A percentile compares a stretch with the other conserved stretches of the same genome.
These are phyloP conservation scores for Acrodontium crateriforme DNA, from an alignment of 2,329 filamentous ascomycete genomes.

Conservation along the genomic window DNA sequence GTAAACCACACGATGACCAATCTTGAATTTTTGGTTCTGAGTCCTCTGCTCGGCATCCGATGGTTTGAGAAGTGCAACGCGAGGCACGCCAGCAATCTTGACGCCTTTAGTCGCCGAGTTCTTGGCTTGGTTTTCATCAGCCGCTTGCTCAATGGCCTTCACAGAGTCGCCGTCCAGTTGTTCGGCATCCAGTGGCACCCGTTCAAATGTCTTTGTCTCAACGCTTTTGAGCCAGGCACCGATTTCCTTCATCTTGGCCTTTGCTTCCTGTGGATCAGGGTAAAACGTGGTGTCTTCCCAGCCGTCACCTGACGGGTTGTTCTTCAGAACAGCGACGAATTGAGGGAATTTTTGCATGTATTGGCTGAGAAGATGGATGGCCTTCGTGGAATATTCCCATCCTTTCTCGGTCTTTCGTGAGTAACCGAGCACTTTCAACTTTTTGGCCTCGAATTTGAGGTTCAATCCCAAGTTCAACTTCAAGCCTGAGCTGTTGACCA, in stretches of 20 bases:
- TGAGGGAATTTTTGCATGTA: constrained; percentile 94
- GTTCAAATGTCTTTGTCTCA: constrained; percentile 83
- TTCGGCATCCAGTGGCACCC: constrained; percentile 89
- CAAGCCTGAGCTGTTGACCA: constrained; percentile 65
- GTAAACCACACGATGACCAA: constrained; percentile 89
- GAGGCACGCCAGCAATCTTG: constrained; percentile 67
- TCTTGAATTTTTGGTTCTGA: constrained; percentile 64
- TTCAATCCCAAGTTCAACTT: constrained; percentile 88
- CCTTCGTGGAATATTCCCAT: constrained; percentile 89
- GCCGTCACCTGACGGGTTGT: constrained; percentile 72
- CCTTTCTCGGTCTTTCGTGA: constrained; percentile 73
- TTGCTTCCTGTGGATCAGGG: constrained; percentile 54
- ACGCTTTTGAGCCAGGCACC: constrained; percentile 83
- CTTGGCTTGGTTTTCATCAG: constrained; percentile 47
- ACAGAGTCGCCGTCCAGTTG: constrained; percentile 90
- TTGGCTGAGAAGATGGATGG: constrained; percentile 63
- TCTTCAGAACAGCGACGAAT: constrained; percentile 80
- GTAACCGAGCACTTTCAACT: constrained; percentile 90
- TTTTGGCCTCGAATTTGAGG: constrained; percentile 90
- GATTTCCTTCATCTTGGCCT: constrained; percentile 80
- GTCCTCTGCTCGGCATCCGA: constrained; percentile 88
- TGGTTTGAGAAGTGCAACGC: constrained; percentile 82
- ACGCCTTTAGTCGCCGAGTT: constrained; percentile 41
- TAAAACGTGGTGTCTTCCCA: constrained; percentile 80
- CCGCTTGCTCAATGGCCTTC: constrained; percentile 60